A percentile compares a stretch with the other conserved stretches of the same genome.
Conservation (phyloP, 1,139 yeast species). For the Hyphopichia burtonii region DNA sequence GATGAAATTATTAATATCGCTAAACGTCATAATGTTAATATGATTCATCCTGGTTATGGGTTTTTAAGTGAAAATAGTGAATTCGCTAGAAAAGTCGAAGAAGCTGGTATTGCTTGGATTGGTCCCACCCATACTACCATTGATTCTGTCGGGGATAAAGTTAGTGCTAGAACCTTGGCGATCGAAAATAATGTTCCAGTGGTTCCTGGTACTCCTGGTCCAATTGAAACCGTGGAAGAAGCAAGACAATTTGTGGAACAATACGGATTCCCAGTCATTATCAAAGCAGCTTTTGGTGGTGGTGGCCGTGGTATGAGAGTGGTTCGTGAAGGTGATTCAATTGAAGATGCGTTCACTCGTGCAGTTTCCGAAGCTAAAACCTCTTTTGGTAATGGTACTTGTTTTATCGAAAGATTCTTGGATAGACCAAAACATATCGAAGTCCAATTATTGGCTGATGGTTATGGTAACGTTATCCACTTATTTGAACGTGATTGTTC, state of each 20-base stretch:
- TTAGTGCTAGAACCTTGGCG: constrained; percentile 89
- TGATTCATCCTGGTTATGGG: constrained; percentile 99
- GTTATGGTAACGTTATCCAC: constrained; percentile 92
- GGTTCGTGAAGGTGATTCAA: constrained; percentile 93
- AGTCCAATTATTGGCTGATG: constrained; percentile 93
- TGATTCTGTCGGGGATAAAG: constrained; percentile 98
- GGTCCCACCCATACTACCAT: constrained; percentile 91
- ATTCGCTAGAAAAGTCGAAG: constrained; percentile 90
- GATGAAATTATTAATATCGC: constrained; percentile 95
- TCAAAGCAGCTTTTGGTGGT: constrained; percentile 99
- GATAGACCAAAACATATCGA: constrained; percentile 97
- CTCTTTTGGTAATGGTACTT: constrained; percentile 97
- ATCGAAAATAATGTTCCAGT: constrained; percentile 80
- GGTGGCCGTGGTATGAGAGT: constrained; percentile 99
- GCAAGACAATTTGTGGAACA: constrained; percentile 75
- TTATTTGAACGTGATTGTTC: constrained; percentile 98
- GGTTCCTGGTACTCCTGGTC: constrained; percentile 98
- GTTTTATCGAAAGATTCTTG: constrained; percentile 93
- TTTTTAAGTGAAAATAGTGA: constrained; percentile 93
- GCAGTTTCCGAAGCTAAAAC: constrained; percentile 94
- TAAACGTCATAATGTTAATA: constrained; percentile 79
- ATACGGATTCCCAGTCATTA: constrained; percentile 94
- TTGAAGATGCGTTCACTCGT: constrained; percentile 87
- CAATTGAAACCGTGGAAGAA: constrained; percentile 77
- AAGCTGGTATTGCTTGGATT: constrained; percentile 91